phyloP scores from a whole-genome alignment of 2,329 filamentous ascomycete species.

The Cephalotrichum gorgonifer region DNA sequence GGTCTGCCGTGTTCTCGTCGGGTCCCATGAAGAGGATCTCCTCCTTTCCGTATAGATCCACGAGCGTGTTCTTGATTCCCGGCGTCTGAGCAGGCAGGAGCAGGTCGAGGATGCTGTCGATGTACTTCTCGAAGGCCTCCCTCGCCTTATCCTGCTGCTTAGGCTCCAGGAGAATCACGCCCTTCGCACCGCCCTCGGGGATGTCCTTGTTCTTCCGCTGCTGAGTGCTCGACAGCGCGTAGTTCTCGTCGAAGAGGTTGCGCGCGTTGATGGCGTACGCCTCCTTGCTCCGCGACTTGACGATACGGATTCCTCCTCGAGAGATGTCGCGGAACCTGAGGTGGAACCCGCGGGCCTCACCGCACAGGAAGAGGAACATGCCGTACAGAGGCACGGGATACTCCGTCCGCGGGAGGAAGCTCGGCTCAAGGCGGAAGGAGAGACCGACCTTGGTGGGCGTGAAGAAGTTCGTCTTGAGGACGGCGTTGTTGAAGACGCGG shows the following conservation, averaged over 20 bases:
- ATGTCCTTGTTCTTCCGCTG: slow-evolving; percentile 99
- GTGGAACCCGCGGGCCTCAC: slow-evolving; percentile 95
- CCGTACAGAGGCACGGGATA: slow-evolving; percentile 91
- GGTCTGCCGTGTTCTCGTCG: slow-evolving; percentile 94
- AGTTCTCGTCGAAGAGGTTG: slow-evolving; percentile 97
- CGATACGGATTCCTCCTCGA: slow-evolving; percentile 93
- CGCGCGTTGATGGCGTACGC: slow-evolving; percentile 94
- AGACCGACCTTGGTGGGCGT: slow-evolving; percentile 97
- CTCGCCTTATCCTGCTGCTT: slow-evolving; percentile 87
- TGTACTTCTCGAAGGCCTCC: slow-evolving; percentile 98
- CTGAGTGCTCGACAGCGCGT: slow-evolving; percentile 94
- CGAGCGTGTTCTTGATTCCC: slow-evolving; percentile 97
- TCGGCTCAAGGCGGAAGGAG: slow-evolving; percentile 86
- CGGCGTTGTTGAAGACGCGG: slow-evolving; percentile 84
- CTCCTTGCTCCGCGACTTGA: slow-evolving; percentile 94
- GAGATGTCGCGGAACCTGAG: slow-evolving; percentile 95
- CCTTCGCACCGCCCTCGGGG: slow-evolving; percentile 94
- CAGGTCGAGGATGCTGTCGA: slow-evolving; percentile 94
- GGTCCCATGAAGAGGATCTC: slow-evolving; percentile 99
- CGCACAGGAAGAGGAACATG: slow-evolving; percentile 97
- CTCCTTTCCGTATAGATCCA: slow-evolving; percentile 87
- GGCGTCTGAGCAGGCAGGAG: slow-evolving; percentile 82
- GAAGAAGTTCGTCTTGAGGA: slow-evolving; percentile 95
- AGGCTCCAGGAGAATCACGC: slow-evolving; percentile 87
- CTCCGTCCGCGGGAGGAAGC: slow-evolving; percentile 81